A percentile compares a stretch with the other conserved stretches of the same genome.
phyloP scores from a whole-genome alignment of 2,329 filamentous ascomycete genomes.

The Fusarium hainanense region DNA sequence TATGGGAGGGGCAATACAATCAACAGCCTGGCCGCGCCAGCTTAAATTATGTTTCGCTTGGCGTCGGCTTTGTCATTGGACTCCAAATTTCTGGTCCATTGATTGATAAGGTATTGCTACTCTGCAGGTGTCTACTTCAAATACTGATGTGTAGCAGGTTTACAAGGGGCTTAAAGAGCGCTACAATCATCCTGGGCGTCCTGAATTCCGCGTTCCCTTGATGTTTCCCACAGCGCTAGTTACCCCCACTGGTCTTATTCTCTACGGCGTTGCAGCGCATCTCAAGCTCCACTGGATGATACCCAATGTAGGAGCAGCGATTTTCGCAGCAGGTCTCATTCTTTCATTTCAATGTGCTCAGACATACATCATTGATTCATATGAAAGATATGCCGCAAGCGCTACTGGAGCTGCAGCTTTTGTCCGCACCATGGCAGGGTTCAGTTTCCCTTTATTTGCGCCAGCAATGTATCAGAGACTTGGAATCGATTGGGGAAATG shows the following conservation, averaged over 20 bases:
- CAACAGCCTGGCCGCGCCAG: constrained; percentile 60
- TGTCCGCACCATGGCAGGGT: constrained; percentile 54
- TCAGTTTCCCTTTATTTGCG: constrained; percentile 55
- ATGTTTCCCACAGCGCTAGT: constrained; percentile 53
- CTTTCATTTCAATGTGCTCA: constrained; percentile 68
- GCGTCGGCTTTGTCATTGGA: constrained; percentile 65
- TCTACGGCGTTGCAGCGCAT: neutral
- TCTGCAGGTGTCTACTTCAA: fast-evolving
- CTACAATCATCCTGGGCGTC: constrained; percentile 33
- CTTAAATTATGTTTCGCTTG: constrained; percentile 65
- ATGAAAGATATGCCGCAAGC: constrained; percentile 51
- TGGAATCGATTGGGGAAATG: constrained; percentile 60
- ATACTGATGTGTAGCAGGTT: constrained; percentile 30
- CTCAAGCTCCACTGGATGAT: neutral
- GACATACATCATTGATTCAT: constrained; percentile 68
- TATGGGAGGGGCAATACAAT: constrained; percentile 61
- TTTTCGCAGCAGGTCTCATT: constrained; percentile 62
- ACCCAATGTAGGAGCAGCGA: constrained; percentile 64
- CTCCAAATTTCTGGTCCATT: constrained; percentile 61
- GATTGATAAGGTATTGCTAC: constrained; percentile 47
- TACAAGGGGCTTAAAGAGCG: constrained; percentile 42
- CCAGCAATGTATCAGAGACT: constrained; percentile 52
- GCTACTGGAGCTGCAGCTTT: neutral
- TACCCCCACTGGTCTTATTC: constrained; percentile 60
- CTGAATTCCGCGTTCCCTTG: constrained; percentile 50